Evolutionary conservation across 2,329 filamentous ascomycete species (phyloP).

Genomic region (Fusarium azukiicola): DNA sequence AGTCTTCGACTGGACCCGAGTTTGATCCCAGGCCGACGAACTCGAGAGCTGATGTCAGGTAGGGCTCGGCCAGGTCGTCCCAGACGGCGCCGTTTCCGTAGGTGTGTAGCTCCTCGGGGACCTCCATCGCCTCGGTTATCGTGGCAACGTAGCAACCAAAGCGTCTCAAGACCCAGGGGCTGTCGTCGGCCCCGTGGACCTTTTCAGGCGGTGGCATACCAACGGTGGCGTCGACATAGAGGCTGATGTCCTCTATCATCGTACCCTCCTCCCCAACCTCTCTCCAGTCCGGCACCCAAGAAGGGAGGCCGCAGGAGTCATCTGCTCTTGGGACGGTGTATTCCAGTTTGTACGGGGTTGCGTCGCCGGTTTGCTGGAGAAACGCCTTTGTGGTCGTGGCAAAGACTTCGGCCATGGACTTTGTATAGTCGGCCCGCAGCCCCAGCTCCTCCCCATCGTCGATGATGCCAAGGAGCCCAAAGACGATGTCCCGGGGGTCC

Average conservation of each 20-base stretch:
- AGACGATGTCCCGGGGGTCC: constrained; percentile 2
- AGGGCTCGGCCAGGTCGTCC: neutral
- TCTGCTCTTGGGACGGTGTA: neutral
- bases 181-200: neutral
- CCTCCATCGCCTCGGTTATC: neutral
- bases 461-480: constrained; percentile 4
- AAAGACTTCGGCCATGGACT: constrained; percentile 5
- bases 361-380: neutral
- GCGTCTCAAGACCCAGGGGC: neutral
- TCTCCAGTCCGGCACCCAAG: constrained; percentile 14
- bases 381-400: neutral
- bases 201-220: neutral
- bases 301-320: neutral
- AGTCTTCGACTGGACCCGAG: constrained; percentile 1
- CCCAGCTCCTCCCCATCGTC: constrained; percentile 4
- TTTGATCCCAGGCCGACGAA: neutral
- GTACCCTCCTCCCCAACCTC: neutral
- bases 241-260: neutral
- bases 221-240: neutral
- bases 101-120: neutral
- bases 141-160: neutral
- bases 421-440: neutral
- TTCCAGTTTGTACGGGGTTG: neutral
- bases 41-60: neutral
- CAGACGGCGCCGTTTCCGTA: neutral